Percentiles rank a stretch among this genome's conserved stretches.
phyloP scores from a whole-genome alignment of 2,329 filamentous ascomycete genomes.

The Tolypocladium tundrense region DNA sequence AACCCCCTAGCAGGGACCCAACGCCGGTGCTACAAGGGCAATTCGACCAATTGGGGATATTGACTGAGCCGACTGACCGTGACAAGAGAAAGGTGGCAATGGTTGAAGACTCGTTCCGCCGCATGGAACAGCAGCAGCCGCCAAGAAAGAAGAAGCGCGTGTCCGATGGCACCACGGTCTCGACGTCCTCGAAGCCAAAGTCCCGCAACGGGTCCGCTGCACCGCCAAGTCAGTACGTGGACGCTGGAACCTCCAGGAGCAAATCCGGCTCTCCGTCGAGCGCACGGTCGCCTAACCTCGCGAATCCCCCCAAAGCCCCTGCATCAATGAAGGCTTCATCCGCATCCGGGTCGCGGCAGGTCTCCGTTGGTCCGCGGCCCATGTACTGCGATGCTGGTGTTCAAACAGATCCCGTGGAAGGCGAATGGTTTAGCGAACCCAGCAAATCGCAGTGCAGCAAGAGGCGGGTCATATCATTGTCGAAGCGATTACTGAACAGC shows the following conservation, averaged over 20 bases:
- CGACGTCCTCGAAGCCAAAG: conserved; percentile 28
- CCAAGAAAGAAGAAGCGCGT: conserved; percentile 52
- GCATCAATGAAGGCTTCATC: conserved; percentile 18
- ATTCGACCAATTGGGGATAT: conserved; percentile 47
- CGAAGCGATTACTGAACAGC: conserved; percentile 40
- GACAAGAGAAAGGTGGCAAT: conserved; percentile 59
- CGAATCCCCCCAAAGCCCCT: conserved; percentile 15
- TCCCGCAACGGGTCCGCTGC: conserved; percentile 25
- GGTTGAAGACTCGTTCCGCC: conserved; percentile 53
- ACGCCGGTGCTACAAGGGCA: conserved; percentile 52
- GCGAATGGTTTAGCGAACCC: conserved; percentile 39
- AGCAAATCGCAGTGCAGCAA: conserved; percentile 26
- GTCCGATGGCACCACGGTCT: conserved; percentile 39
- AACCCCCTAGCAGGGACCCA: conserved; percentile 55
- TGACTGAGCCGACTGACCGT: conserved; percentile 54
- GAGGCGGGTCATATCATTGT: conserved; percentile 41
- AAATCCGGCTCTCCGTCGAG: conserved; percentile 42
- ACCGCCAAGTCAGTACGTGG: conserved; percentile 33
- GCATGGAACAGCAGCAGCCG: conserved; percentile 48
- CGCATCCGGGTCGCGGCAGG: conserved; percentile 21
- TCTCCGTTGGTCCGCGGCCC: conserved; percentile 26
- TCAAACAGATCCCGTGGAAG: conserved; percentile 45
- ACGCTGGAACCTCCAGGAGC: conserved; percentile 42
- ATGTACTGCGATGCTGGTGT: conserved; percentile 40
- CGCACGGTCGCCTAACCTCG: conserved; percentile 26